A percentile compares a stretch with the other conserved stretches of the same genome.
Evolutionary conservation across 2,329 filamentous ascomycete genomes (phyloP).

Genomic region (Stachybotrys elegans): DNA sequence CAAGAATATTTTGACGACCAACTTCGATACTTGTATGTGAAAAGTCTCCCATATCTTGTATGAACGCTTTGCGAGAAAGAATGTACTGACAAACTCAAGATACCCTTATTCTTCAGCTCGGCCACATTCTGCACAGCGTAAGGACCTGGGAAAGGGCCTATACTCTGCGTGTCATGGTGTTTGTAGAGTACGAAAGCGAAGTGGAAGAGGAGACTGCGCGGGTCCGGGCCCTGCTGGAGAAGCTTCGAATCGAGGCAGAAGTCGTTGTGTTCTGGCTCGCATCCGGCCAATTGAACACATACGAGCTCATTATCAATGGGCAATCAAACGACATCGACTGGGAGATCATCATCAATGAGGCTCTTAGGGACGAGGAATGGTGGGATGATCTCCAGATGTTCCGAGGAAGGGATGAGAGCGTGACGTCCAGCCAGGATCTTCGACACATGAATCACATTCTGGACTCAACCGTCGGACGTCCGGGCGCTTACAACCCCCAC

Average conservation of each 20-base stretch:
- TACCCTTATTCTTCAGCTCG: slow-evolving; percentile 78
- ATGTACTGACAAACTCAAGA: slow-evolving; percentile 32
- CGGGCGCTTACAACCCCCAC: slow-evolving; percentile 39
- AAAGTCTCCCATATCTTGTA: no score
- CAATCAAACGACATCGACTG: slow-evolving; percentile 47
- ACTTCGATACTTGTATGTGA: slow-evolving; percentile 78
- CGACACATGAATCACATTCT: slow-evolving; percentile 38
- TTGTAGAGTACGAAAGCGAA: slow-evolving; percentile 84
- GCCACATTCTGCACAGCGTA: slow-evolving; percentile 78
- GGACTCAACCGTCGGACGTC: slow-evolving; percentile 35
- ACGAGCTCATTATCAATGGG: slow-evolving; percentile 76
- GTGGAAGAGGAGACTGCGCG: slow-evolving; percentile 72
- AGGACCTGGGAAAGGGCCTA: slow-evolving; percentile 74
- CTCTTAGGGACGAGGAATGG: slow-evolving; percentile 71
- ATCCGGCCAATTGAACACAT: slow-evolving; percentile 64
- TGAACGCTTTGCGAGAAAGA: no score
- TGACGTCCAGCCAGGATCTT: slow-evolving; percentile 37
- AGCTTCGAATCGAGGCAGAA: slow-evolving; percentile 74
- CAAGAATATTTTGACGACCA: slow-evolving; percentile 71
- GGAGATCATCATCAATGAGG: slow-evolving; percentile 57
- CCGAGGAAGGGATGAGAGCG: slow-evolving; percentile 33
- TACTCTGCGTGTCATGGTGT: slow-evolving; percentile 71
- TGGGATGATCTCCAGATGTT: slow-evolving; percentile 69
- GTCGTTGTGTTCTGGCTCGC: slow-evolving; percentile 79
- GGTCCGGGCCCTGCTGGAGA: slow-evolving; percentile 70